phyloP scores from a whole-genome alignment of 2,329 filamentous ascomycete species.

The Aspergillus alliaceus region DNA sequence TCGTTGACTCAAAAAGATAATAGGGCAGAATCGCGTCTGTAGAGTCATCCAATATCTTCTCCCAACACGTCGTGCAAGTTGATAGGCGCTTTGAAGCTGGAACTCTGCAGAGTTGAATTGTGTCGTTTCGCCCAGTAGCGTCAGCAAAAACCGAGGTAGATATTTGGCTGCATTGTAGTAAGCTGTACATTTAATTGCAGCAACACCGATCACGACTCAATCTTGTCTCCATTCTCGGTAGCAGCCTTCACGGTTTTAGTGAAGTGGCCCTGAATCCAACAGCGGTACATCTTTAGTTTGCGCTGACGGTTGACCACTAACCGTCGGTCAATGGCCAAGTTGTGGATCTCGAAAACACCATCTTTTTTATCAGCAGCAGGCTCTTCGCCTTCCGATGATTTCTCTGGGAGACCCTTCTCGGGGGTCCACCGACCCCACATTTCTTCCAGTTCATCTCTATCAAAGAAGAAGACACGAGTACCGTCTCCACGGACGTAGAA shows the following conservation, averaged over 20 bases:
- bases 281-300: constrained; percentile 96
- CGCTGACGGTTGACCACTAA: constrained; percentile 88
- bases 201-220: constrained; percentile 11
- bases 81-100: neutral
- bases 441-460: constrained; percentile 72
- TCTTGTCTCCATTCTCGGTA: constrained; percentile 7
- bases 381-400: neutral
- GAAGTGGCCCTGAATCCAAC: constrained; percentile 62
- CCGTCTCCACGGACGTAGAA: constrained; percentile 96
- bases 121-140: neutral
- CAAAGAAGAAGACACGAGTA: constrained; percentile 96
- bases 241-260: constrained; percentile 30
- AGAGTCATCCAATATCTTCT: neutral
- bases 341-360: constrained; percentile 65
- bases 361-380: constrained; percentile 9
- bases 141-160: neutral
- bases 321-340: constrained; percentile 81
- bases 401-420: constrained; percentile 30
- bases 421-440: constrained; percentile 68
- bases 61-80: neutral
- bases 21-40: neutral
- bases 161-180: neutral
- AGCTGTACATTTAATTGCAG: neutral
- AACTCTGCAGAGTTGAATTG: neutral
- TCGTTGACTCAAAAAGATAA: neutral